Conservation (phyloP, 208 protist genomes). For the Giardia muris region DNA sequence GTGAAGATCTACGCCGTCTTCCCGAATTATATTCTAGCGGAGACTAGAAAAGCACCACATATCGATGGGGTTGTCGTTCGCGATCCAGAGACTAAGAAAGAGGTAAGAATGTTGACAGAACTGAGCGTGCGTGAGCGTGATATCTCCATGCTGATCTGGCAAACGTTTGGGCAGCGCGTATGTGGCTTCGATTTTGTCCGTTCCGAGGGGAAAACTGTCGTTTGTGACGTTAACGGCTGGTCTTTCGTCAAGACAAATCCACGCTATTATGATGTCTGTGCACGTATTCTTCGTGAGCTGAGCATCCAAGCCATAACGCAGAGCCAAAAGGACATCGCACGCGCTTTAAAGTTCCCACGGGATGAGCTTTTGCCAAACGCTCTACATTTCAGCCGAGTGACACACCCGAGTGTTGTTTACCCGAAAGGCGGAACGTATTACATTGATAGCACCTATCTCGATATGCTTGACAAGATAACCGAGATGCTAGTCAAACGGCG, state of each 20-base stretch:
- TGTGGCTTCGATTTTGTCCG: constrained; percentile 8
- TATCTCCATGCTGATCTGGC: background rate
- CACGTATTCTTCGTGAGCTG: background rate
- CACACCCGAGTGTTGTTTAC: too few relatives aligned
- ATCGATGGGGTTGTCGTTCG: background rate
- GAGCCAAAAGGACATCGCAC: background rate
- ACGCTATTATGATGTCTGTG: background rate
- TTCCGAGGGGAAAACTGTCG: background rate
- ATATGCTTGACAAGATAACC: too few relatives aligned
- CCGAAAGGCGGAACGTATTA: too few relatives aligned
- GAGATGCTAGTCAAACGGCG: too few relatives aligned
- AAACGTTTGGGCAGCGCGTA: background rate
- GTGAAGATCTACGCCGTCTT: constrained; percentile 7
- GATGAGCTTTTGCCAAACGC: too few relatives aligned
- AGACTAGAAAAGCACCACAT: constrained; percentile 20
- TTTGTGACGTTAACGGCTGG: background rate
- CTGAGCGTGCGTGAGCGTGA: background rate
- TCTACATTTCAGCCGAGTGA: too few relatives aligned
- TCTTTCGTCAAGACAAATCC: background rate
- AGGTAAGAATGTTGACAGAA: background rate
- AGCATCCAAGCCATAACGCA: background rate
- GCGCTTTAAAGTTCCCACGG: background rate
- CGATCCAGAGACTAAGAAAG: background rate
- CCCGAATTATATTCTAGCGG: constrained; percentile 20
- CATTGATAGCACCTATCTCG: too few relatives aligned